Evolutionary conservation across 2,329 filamentous ascomycete genomes (phyloP).

Genomic region (Clonostachys solani): DNA sequence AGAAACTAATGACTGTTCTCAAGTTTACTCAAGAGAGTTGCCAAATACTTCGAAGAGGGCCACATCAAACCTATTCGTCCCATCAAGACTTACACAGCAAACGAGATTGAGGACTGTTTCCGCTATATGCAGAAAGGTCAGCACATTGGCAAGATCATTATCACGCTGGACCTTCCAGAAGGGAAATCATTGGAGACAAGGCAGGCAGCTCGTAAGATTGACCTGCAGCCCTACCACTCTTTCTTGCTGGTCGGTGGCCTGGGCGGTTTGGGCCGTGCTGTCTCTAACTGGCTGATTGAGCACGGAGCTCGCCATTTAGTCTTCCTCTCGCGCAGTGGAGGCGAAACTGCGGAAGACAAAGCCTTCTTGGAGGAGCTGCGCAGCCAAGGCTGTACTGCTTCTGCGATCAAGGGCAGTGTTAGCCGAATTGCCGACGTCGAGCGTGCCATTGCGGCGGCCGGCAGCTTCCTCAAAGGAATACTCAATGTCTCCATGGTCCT

Average conservation of each 20-base stretch:
- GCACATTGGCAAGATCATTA: conserved; percentile 36
- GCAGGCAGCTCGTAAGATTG: not conserved
- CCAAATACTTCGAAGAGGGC: not conserved
- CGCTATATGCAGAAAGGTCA: conserved; percentile 33
- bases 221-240: conserved; percentile 10
- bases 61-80: conserved; percentile 10
- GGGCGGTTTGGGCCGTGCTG: conserved; percentile 21
- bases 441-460: conserved; percentile 8
- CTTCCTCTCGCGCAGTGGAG: conserved; percentile 41
- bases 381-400: conserved; percentile 14
- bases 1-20: not conserved
- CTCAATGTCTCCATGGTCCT: conserved; percentile 34
- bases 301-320: conserved; percentile 44
- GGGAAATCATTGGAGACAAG: not conserved
- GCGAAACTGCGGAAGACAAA: conserved; percentile 5
- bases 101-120: conserved; percentile 29
- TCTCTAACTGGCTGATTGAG: conserved; percentile 42
- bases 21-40: not conserved
- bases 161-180: conserved; percentile 10
- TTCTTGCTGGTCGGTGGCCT: conserved; percentile 24
- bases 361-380: conserved; percentile 13
- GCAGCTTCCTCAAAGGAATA: conserved; percentile 28
- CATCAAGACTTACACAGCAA: conserved; percentile 14
- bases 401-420: conserved; percentile 25
- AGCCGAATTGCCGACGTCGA: conserved; percentile 16